A percentile compares a stretch with the other conserved stretches of the same genome.
These are phyloP conservation scores for Colletotrichum caudatum DNA, from an alignment of 2,329 filamentous ascomycete genomes.

Conservation along the genomic window DNA sequence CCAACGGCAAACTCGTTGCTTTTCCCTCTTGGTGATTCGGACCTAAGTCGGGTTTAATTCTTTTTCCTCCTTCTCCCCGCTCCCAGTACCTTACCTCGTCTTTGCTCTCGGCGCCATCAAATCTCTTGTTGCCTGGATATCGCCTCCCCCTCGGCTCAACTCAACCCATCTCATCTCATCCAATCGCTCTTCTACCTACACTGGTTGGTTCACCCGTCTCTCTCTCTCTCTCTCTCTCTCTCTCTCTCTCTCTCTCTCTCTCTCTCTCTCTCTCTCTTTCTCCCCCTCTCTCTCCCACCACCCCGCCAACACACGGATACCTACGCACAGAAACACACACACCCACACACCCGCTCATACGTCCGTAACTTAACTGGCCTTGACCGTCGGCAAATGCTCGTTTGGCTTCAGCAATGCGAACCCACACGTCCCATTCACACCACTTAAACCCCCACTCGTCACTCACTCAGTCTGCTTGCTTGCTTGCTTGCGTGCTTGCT, in stretches of 20 bases:
- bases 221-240: background rate
- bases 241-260: background rate
- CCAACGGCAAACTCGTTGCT: slow-evolving; percentile 10
- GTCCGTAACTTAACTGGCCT: slow-evolving; percentile 23
- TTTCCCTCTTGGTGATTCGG: slow-evolving; percentile 20
- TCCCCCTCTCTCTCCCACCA: background rate
- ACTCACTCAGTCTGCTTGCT: background rate
- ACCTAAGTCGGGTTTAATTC: background rate
- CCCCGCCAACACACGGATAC: background rate
- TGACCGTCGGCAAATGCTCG: slow-evolving; percentile 5
- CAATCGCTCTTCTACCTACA: background rate
- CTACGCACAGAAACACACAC: background rate
- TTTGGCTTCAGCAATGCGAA: background rate
- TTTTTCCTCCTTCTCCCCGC: background rate
- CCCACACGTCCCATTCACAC: background rate
- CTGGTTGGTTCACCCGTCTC: background rate
- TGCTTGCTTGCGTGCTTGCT: slow-evolving; percentile 1
- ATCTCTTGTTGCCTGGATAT: background rate
- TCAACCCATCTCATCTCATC: background rate
- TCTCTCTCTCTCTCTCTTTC: background rate
- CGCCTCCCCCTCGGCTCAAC: background rate
- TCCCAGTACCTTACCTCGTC: background rate
- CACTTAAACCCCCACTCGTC: background rate
- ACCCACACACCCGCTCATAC: slow-evolving; percentile 11
- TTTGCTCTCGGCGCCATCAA: background rate